Percentiles rank a stretch among this genome's conserved stretches.
These are phyloP conservation scores for Pestalotiopsis sp. DNA, from an alignment of 2,329 filamentous ascomycete genomes.

Conservation along the genomic window DNA sequence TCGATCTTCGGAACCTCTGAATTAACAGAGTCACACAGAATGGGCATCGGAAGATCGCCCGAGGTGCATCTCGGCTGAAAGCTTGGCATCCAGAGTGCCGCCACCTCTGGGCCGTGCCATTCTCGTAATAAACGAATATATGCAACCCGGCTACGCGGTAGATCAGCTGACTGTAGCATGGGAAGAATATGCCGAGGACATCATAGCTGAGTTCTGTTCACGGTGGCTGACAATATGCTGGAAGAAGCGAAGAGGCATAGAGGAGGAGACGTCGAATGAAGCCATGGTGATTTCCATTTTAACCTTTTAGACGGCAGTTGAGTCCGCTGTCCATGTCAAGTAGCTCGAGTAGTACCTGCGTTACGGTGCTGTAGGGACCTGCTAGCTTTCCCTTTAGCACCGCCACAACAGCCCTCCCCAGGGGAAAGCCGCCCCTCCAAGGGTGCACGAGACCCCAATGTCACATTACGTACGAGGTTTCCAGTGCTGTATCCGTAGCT, in stretches of 20 bases:
- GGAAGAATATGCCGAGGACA: neutral
- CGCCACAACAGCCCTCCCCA: neutral
- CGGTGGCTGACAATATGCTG: neutral
- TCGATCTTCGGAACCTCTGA: neutral
- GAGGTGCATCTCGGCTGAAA: neutral
- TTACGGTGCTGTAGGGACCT: neutral
- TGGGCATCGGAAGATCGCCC: neutral
- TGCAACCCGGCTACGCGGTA: neutral
- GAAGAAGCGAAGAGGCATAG: neutral
- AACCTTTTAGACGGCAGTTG: neutral
- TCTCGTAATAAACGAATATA: neutral
- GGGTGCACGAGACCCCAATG: neutral
- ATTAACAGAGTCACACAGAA: neutral
- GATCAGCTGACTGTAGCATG: neutral
- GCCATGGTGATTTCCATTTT: neutral
- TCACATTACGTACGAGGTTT: neutral
- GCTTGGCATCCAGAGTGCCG: neutral
- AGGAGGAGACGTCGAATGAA: neutral
- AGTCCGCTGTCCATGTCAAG: neutral
- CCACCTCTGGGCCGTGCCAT: neutral
- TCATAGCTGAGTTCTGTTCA: neutral
- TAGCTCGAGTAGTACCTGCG: neutral
- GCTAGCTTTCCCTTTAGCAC: neutral
- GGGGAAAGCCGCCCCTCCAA: neutral
- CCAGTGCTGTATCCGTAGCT: neutral